Base-by-base conservation (phyloP, 2,329 filamentous ascomycete species). In the Neospermospora avenae region DNA sequence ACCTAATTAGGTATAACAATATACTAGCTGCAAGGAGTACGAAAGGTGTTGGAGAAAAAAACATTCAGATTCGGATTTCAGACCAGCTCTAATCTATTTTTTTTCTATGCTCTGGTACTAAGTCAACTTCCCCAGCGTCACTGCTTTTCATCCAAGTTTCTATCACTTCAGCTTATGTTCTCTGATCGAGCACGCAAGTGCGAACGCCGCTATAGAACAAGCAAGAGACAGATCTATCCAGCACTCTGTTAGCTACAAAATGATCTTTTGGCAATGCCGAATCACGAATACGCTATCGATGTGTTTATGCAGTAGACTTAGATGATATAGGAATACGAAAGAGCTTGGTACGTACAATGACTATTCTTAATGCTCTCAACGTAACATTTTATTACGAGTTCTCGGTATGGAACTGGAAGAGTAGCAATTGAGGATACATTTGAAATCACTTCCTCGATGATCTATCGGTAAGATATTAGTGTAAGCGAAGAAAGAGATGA, bases 291-390 rank as follows among this genome's bases (percentile, higher is more conserved):
- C n/a, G n/a, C n/a, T n/a, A n/a, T n/a, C n/a, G n/a, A n/a, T n/a
- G n/a, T n/a, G n/a, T n/a, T n/a, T n/a, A n/a, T n/a, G n/a, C n/a
- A n/a, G n/a, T n/a, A n/a, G n/a, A n/a, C n/a, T n/a, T n/a, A n/a
- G n/a, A n/a, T n/a, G n/a, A n/a, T n/a, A n/a, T n/a, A n/a, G n/a
- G n/a, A n/a, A n/a, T n/a, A n/a, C n/a, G 18, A 18, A 13, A 16
- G 51, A 31, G 35, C 8, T 25, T 11, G 16, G 39, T 20, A 65
- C 62, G 55, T 54, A 64, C 63, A 45, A 45, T 69, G 67, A 46
- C 61, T 64, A 52, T 66, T 63, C 44, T 63, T 65, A 13, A 70
- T 57, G 61, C 67, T 69, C 58, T 57, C 63, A 22, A 68, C 64
- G 49, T 69, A 70, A 20, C 63, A 58, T 4, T 57, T 48, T 6